Conservation (phyloP, 2,329 filamentous ascomycete species). For the Cercospora sp. region DNA sequence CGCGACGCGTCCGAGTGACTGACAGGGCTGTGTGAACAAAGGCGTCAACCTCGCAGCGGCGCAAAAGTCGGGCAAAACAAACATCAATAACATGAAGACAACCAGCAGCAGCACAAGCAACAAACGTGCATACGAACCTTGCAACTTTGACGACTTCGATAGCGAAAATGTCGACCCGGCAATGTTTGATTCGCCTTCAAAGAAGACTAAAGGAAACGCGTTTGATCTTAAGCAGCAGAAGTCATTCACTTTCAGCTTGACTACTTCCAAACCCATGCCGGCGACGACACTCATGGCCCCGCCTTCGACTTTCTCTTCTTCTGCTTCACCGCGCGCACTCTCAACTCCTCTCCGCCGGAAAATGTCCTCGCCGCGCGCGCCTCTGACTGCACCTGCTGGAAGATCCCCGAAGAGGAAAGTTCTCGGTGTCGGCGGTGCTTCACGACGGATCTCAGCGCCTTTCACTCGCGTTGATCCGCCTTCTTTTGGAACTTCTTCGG, state of each 20-base stretch:
- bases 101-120: slow-evolving; percentile 27
- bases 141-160: slow-evolving; percentile 50
- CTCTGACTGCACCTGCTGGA: slow-evolving; percentile 66
- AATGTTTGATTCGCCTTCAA: slow-evolving; percentile 52
- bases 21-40: slow-evolving; percentile 16
- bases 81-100: slow-evolving; percentile 32
- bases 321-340: slow-evolving; percentile 28
- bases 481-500: slow-evolving; percentile 32
- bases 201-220: slow-evolving; percentile 52
- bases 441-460: slow-evolving; percentile 64
- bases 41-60: slow-evolving; percentile 19
- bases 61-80: slow-evolving; percentile 19
- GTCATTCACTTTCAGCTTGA: slow-evolving; percentile 41
- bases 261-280: slow-evolving; percentile 5
- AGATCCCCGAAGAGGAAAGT: slow-evolving; percentile 76
- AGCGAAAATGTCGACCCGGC: slow-evolving; percentile 61
- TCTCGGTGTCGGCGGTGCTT: slow-evolving; percentile 31
- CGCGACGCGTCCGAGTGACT: background rate
- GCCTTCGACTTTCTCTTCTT: slow-evolving; percentile 32
- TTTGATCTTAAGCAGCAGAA: slow-evolving; percentile 39
- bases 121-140: slow-evolving; percentile 50
- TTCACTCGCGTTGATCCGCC: slow-evolving; percentile 72
- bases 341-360: slow-evolving; percentile 42
- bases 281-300: slow-evolving; percentile 39
- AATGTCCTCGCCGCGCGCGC: slow-evolving; percentile 46